A percentile compares a stretch with the other conserved stretches of the same genome.
Evolutionary conservation across 2,329 filamentous ascomycete species (phyloP).

Genomic region (Microsporum audouinii): DNA sequence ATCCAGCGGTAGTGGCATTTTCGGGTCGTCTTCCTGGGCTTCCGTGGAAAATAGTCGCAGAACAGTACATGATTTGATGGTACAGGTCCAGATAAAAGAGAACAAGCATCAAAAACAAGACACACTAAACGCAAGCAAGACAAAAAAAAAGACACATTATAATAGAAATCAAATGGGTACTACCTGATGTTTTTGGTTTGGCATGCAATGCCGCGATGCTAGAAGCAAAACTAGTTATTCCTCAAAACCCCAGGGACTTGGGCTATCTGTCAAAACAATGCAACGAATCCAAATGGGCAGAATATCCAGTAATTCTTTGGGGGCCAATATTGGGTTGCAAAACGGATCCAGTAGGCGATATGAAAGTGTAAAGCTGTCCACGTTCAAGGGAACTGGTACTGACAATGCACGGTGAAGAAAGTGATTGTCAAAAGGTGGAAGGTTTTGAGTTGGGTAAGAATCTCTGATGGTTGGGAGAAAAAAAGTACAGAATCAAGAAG

Average conservation of each 20-base stretch:
- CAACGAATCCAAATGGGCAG: slow-evolving; percentile 13
- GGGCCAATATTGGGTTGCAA: slow-evolving; percentile 8
- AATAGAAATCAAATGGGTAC: slow-evolving; percentile 28
- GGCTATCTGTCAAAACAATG: slow-evolving; percentile 7
- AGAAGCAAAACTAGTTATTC: slow-evolving; percentile 18
- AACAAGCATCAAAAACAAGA: slow-evolving; percentile 9
- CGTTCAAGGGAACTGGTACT: slow-evolving; percentile 3
- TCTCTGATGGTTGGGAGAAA: slow-evolving; percentile 6
- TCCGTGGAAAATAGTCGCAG: background rate
- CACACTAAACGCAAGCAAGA: slow-evolving; percentile 14
- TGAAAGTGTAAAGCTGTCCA: slow-evolving; percentile 6
- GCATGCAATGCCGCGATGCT: slow-evolving; percentile 17
- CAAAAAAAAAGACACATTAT: slow-evolving; percentile 16
- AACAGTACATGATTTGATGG: slow-evolving; percentile 11
- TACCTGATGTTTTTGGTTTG: slow-evolving; percentile 29
- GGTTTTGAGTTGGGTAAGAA: slow-evolving; percentile 5
- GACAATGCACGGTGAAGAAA: background rate
- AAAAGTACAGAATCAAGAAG: slow-evolving; percentile 2
- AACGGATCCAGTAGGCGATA: slow-evolving; percentile 3
- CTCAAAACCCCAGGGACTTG: slow-evolving; percentile 4
- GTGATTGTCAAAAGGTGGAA: background rate
- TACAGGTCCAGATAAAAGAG: slow-evolving; percentile 15
- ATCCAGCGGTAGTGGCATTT: background rate
- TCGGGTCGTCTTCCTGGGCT: background rate
- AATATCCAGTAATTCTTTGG: slow-evolving; percentile 8